Conservation (phyloP, 208 protist genomes). For the Angomonas deanei region DNA sequence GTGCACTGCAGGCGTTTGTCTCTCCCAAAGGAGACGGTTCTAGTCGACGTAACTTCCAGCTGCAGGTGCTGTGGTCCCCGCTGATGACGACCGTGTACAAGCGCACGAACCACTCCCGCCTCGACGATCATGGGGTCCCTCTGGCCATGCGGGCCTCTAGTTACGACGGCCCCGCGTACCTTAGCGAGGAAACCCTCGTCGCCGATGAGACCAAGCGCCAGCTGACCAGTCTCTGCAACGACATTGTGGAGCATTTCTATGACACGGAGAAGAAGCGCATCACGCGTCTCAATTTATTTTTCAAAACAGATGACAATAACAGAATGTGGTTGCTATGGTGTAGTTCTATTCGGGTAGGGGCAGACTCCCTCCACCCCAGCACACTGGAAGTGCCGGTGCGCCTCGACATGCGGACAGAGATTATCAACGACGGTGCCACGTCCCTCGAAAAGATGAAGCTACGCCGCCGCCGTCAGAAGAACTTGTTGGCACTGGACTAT, state of each 20-base stretch:
- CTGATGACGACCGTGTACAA: slow-evolving; percentile 79
- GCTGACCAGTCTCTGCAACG: slow-evolving; percentile 64
- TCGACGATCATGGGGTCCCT: slow-evolving; percentile 57
- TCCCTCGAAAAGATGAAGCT: slow-evolving; percentile 35
- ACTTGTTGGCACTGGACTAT: slow-evolving; percentile 68
- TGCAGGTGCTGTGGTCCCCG: slow-evolving; percentile 88
- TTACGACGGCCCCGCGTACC: slow-evolving; percentile 79
- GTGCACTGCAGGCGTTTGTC: slow-evolving; percentile 89
- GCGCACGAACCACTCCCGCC: slow-evolving; percentile 64
- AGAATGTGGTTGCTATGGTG: slow-evolving; percentile 80
- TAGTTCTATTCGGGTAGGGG: slow-evolving; percentile 63
- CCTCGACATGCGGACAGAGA: slow-evolving; percentile 61
- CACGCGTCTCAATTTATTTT: slow-evolving; percentile 74
- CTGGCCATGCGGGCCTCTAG: slow-evolving; percentile 57
- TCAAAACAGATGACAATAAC: slow-evolving; percentile 77
- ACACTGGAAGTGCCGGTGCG: slow-evolving; percentile 57
- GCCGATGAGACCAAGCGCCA: slow-evolving; percentile 75
- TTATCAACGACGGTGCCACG: slow-evolving; percentile 62
- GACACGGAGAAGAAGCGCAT: slow-evolving; percentile 78
- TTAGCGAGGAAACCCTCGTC: slow-evolving; percentile 75
- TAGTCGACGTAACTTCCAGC: slow-evolving; percentile 64
- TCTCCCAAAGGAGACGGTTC: slow-evolving; percentile 73
- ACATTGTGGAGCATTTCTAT: slow-evolving; percentile 84
- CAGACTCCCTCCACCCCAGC: slow-evolving; percentile 67
- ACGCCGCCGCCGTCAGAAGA: slow-evolving; percentile 45